Percentiles rank a stretch among this genome's conserved stretches.
These are phyloP conservation scores for Medicago arabica DNA, from an alignment of 306 rosid species.

Conservation along the genomic window DNA sequence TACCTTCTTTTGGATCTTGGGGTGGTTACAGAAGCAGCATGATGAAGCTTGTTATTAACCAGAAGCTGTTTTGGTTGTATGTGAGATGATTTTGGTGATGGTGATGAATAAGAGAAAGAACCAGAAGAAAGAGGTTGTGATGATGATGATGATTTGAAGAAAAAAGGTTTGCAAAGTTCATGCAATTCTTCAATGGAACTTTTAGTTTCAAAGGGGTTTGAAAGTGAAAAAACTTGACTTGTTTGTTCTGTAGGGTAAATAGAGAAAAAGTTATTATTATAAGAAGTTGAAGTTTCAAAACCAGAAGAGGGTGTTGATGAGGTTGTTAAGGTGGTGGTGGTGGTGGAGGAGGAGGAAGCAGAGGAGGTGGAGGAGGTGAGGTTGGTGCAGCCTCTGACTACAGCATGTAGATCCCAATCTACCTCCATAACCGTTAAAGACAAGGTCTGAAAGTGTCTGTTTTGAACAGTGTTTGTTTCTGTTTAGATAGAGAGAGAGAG, in stretches of 20 bases:
- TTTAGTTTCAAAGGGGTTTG: constrained; percentile 51
- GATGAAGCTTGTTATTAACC: constrained; percentile 44
- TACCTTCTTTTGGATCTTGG: constrained; percentile 89
- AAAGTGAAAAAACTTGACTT: constrained; percentile 48
- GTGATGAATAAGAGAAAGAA: constrained; percentile 48
- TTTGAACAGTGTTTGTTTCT: not conserved
- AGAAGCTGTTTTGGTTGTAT: constrained; percentile 43
- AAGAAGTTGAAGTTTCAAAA: constrained; percentile 35
- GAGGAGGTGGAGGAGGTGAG: constrained; percentile 40
- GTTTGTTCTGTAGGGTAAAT: constrained; percentile 34
- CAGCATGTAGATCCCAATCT: constrained; percentile 97
- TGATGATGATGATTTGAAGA: constrained; percentile 51
- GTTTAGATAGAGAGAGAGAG: constrained; percentile 49
- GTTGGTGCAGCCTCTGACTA: constrained; percentile 79
- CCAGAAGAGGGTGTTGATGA: constrained; percentile 15
- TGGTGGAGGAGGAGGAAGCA: constrained; percentile 23
- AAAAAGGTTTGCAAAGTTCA: constrained; percentile 86
- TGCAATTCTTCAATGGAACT: constrained; percentile 64
- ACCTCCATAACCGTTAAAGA: constrained; percentile 53
- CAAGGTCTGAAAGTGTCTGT: constrained; percentile 43
- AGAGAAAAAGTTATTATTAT: constrained; percentile 32
- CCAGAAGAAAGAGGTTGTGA: constrained; percentile 40
- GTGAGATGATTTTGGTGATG: constrained; percentile 43
- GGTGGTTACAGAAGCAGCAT: constrained; percentile 48
- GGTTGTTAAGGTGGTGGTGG: constrained; percentile 8